phyloP scores from a whole-genome alignment of 768 basidiomycete species.

The Lactifluus pinguis region DNA sequence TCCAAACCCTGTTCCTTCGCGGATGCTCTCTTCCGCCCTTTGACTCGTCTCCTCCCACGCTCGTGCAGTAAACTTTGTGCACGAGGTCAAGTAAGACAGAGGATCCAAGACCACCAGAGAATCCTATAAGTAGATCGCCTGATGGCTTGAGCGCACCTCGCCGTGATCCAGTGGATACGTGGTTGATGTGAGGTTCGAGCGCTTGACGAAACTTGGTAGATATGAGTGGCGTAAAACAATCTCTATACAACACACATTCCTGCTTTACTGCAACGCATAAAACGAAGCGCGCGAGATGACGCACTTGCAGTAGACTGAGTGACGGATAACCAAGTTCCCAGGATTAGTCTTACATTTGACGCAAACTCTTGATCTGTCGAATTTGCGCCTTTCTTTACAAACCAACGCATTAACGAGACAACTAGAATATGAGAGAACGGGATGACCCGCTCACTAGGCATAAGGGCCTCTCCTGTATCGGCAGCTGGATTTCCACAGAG shows the following conservation, averaged over 20 bases:
- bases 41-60: conserved; percentile 21
- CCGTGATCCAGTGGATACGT: conserved; percentile 43
- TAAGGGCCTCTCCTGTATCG: conserved; percentile 47
- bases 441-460: conserved; percentile 46
- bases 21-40: conserved; percentile 62
- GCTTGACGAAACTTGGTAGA: conserved; percentile 53
- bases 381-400: conserved; percentile 49
- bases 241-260: conserved; percentile 29
- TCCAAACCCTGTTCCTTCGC: conserved; percentile 52
- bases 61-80: conserved; percentile 45
- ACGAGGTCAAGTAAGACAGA: conserved; percentile 64
- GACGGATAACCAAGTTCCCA: conserved; percentile 67
- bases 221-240: conserved; percentile 58
- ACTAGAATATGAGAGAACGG: not conserved
- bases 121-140: conserved; percentile 59
- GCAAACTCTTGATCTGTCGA: conserved; percentile 57
- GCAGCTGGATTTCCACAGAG: conserved; percentile 54
- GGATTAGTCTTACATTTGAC: conserved; percentile 61
- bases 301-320: conserved; percentile 82
- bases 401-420: not conserved
- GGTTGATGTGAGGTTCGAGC: conserved; percentile 57
- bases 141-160: conserved; percentile 54
- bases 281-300: conserved; percentile 18
- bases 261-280: not conserved
- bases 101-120: conserved; percentile 76